Evolutionary conservation across 352 stramenopile genomes (phyloP).

Genomic region (Globisporangium emineosum): DNA sequence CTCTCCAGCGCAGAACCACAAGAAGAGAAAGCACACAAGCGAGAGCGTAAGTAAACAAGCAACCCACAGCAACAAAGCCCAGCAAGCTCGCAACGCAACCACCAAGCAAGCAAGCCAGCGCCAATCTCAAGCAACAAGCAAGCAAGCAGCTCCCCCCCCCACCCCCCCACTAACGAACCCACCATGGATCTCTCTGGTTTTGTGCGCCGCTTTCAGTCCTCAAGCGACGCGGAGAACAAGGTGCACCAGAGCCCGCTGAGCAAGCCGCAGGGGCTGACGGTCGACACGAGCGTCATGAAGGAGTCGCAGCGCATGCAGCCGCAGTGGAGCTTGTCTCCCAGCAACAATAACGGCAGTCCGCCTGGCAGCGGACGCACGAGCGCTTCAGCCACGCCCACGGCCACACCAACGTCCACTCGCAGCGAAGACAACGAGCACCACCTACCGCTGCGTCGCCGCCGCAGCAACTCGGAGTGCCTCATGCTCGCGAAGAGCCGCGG

Average conservation of each 20-base stretch:
- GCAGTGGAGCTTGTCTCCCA: slow-evolving; percentile 19
- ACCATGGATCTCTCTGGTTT: slow-evolving; percentile 35
- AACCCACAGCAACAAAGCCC: slow-evolving; percentile 11
- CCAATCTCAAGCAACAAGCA: slow-evolving; percentile 1
- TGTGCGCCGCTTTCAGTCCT: slow-evolving; percentile 32
- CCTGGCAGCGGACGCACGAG: slow-evolving; percentile 15
- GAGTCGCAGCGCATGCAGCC: slow-evolving; percentile 20
- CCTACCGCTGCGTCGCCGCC: slow-evolving; percentile 50
- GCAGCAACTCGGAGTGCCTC: slow-evolving; percentile 80
- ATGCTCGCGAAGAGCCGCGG: slow-evolving; percentile 63
- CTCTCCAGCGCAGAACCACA: slow-evolving; percentile 1
- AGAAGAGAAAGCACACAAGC: background rate
- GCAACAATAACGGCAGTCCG: slow-evolving; percentile 17
- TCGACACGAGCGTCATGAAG: slow-evolving; percentile 51
- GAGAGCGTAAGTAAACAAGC: slow-evolving; percentile 9
- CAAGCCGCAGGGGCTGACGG: slow-evolving; percentile 28
- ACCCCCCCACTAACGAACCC: slow-evolving; percentile 6
- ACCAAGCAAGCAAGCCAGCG: background rate
- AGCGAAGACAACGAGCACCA: slow-evolving; percentile 25
- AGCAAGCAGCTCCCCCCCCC: background rate
- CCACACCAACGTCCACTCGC: slow-evolving; percentile 32
- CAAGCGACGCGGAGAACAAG: slow-evolving; percentile 16
- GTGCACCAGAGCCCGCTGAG: slow-evolving; percentile 17
- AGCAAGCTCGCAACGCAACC: background rate
- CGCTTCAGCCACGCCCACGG: slow-evolving; percentile 26